phyloP scores from a whole-genome alignment of 768 basidiomycete genomes.

The Macrolepiota dolichaula region DNA sequence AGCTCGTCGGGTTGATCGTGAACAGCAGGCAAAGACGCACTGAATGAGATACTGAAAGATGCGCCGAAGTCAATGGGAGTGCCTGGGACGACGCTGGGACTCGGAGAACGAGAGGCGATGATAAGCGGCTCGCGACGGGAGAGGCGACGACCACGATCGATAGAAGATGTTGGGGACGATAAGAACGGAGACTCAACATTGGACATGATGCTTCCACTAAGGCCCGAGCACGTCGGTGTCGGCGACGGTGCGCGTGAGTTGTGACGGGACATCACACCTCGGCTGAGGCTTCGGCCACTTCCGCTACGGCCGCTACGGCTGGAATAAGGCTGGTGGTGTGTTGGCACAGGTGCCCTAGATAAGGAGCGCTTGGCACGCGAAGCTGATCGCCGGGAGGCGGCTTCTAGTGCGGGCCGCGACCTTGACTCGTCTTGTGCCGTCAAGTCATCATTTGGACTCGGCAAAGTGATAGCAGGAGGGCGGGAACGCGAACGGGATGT shows the following conservation, averaged over 20 bases:
- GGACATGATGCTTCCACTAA: slow-evolving; percentile 2
- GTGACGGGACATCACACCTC: slow-evolving; percentile 37
- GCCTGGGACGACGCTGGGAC: slow-evolving; percentile 42
- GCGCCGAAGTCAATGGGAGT: slow-evolving; percentile 38
- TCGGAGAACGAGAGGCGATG: slow-evolving; percentile 40
- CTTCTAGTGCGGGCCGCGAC: slow-evolving; percentile 27
- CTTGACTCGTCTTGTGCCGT: slow-evolving; percentile 24
- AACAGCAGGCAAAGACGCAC: slow-evolving; percentile 16
- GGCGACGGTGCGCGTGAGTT: slow-evolving; percentile 26
- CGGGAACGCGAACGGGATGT: slow-evolving; percentile 29
- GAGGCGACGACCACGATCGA: slow-evolving; percentile 31
- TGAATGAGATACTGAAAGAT: slow-evolving; percentile 15
- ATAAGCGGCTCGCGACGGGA: slow-evolving; percentile 16
- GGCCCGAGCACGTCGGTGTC: slow-evolving; percentile 6
- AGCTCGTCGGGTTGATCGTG: slow-evolving; percentile 25
- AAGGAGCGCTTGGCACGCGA: slow-evolving; percentile 45
- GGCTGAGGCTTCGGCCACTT: slow-evolving; percentile 29
- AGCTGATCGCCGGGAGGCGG: slow-evolving; percentile 34
- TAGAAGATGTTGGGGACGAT: slow-evolving; percentile 20
- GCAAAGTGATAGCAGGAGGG: slow-evolving; percentile 17
- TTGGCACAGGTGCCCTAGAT: slow-evolving; percentile 44
- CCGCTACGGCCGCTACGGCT: slow-evolving; percentile 26
- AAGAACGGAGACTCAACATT: slow-evolving; percentile 23
- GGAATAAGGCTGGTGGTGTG: slow-evolving; percentile 31
- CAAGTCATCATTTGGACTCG: slow-evolving; percentile 12